phyloP scores from a whole-genome alignment of 352 stramenopile genomes.

The Aphanomyces astaci region DNA sequence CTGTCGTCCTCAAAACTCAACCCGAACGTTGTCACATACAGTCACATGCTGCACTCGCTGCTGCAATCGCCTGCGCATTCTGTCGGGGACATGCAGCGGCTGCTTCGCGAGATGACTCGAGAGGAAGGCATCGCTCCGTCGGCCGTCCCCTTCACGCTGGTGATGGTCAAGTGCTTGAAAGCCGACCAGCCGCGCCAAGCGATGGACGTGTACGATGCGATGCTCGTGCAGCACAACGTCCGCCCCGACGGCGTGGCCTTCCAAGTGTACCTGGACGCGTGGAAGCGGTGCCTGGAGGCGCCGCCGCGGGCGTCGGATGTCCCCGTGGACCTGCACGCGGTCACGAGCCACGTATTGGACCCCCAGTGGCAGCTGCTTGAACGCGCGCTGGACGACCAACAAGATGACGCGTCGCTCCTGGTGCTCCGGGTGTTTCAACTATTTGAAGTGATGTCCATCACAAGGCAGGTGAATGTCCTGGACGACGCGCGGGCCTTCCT shows the following conservation, averaged over 20 bases:
- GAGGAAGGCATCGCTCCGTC: background rate
- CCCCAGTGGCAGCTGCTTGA: background rate
- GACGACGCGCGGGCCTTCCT: background rate
- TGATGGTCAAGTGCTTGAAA: slow-evolving; percentile 1
- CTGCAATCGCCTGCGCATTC: background rate
- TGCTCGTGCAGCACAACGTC: background rate
- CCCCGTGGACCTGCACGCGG: background rate
- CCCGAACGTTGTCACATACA: background rate
- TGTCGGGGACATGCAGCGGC: background rate
- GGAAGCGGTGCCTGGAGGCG: background rate
- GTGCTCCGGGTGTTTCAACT: background rate
- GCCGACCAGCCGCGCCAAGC: background rate
- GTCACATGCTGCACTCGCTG: background rate
- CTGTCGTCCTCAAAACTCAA: background rate
- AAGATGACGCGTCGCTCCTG: background rate
- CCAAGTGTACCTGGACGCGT: background rate
- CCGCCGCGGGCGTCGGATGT: background rate
- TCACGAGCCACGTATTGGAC: background rate
- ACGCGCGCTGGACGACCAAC: background rate
- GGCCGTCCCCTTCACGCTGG: background rate
- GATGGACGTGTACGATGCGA: background rate
- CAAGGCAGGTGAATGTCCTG: background rate
- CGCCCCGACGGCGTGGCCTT: background rate
- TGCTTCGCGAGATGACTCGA: background rate
- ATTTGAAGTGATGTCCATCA: background rate